Evolutionary conservation across 108 stramenopile species (phyloP), one percentile per base, ranked within the genome.

Genomic region (Bacterosira constricta): DNA sequence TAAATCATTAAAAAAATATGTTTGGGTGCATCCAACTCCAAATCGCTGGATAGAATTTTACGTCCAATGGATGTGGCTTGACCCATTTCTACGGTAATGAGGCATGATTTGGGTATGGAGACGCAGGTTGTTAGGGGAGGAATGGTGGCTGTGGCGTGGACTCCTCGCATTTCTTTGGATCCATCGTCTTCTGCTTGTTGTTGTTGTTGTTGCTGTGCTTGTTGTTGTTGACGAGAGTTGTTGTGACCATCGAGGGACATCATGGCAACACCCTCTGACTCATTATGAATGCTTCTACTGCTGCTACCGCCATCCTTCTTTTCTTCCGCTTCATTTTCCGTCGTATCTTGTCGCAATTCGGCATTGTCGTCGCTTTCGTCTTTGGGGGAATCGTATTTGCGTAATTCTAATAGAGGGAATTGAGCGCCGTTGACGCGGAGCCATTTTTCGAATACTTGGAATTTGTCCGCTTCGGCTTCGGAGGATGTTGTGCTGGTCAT

Each of bases 71-170:
- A 81, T 15, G 95, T 96, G 30, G 87, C 78, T 69, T 98, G 97
- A 34, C 99, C 99, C 98, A 99, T 99, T 90, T 99, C 98, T 4
- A 99, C 99, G 2, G 99, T 99, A 63, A 99, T 98, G 26, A 99
- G 84, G 63, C 97, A 99, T 56, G 80, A 81, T 6, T 92, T 78
- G 20, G 97, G 97, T 27, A 97, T 86, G 26, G 80, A 76, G 59
- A 97, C 89, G 69, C 96, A 93, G 30, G 86, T 71, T 37, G 93
- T 88, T 59, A 97, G 90, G 30, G 92, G 86, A 6, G 89, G 85
- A 32, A 99, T 76, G 69, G 82, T 73, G 27, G 80, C 66, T 42
- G 54, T 67, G 27, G 98, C 97, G 85, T 99, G 97, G n/a, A 98
- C 96, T 15, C 98, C 97, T 31, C 99, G 87, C 80, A 99, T 96